A percentile compares a stretch with the other conserved stretches of the same genome.
Conservation (phyloP, 2,329 filamentous ascomycete genomes). For the Ilyonectria sp. region DNA sequence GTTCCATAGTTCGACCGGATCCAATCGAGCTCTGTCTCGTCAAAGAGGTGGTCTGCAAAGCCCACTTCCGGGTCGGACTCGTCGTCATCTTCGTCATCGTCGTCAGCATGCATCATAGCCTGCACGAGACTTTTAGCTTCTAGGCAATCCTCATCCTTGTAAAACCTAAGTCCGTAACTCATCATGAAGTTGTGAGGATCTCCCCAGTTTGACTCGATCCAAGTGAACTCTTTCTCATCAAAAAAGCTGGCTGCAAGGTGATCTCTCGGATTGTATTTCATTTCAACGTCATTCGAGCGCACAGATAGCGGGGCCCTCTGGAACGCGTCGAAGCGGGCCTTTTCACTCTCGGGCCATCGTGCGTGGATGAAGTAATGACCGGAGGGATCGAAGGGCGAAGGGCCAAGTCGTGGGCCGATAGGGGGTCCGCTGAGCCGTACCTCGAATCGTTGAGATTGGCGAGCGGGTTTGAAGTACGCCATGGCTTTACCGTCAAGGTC, state of each 20-base stretch:
- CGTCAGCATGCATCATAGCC: background rate
- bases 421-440: constrained; percentile 15
- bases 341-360: constrained; percentile 4
- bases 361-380: background rate
- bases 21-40: too few relatives aligned
- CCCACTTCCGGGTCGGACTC: too few relatives aligned
- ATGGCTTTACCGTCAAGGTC: background rate
- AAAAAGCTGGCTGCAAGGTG: background rate
- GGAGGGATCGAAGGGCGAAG: constrained; percentile 6
- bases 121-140: background rate
- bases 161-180: background rate
- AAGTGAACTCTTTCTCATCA: background rate
- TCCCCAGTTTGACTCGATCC: background rate
- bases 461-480: constrained; percentile 7
- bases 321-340: background rate
- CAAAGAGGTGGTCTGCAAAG: too few relatives aligned
- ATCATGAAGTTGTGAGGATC: background rate
- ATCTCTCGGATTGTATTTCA: background rate
- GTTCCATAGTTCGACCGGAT: too few relatives aligned
- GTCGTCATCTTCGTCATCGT: background rate
- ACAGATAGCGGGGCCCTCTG: too few relatives aligned
- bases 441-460: background rate
- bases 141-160: background rate
- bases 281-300: background rate
- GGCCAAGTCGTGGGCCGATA: constrained; percentile 16